Percentiles rank a stretch among this genome's conserved stretches.
Conservation (phyloP, 495 filamentous ascomycete species). For the Aspergillus heteromorphus region DNA sequence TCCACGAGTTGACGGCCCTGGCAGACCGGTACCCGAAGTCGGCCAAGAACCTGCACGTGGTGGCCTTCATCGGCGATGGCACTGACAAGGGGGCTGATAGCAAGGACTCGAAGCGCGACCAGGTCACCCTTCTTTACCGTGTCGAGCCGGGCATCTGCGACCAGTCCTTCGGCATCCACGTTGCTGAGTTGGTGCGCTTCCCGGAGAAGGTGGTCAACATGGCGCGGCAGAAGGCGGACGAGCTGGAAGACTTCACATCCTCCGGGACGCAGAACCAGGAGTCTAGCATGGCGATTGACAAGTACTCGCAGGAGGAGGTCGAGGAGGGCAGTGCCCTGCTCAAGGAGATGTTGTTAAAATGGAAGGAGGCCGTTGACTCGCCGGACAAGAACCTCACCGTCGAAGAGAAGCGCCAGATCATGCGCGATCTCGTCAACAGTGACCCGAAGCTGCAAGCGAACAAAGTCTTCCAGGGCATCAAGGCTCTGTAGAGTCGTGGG, state of each 20-base stretch:
- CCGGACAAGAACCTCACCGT: conserved; percentile 54
- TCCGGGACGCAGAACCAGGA: conserved; percentile 56
- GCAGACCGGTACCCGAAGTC: conserved; percentile 72
- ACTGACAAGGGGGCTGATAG: conserved; percentile 24
- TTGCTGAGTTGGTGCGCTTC: conserved; percentile 97
- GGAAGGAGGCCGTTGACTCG: conserved; percentile 77
- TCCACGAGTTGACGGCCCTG: conserved; percentile 93
- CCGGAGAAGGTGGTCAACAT: conserved; percentile 96
- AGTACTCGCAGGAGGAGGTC: conserved; percentile 77
- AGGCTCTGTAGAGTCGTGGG: conserved; percentile 56
- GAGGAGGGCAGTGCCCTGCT: conserved; percentile 84
- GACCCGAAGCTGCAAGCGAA: conserved; percentile 71
- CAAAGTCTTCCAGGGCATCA: conserved; percentile 85
- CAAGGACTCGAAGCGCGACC: conserved; percentile 54
- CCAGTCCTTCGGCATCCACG: conserved; percentile 96
- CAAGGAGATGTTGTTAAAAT: conserved; percentile 78
- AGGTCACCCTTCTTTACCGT: conserved; percentile 95
- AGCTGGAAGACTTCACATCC: conserved; percentile 87
- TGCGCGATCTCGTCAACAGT: conserved; percentile 70
- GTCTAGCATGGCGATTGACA: conserved; percentile 34
- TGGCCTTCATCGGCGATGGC: conserved; percentile 79
- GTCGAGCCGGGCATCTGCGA: conserved; percentile 94
- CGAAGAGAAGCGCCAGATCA: conserved; percentile 70
- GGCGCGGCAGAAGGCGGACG: conserved; percentile 96
- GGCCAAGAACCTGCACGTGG: conserved; percentile 91